Evolutionary conservation across 768 basidiomycete species (phyloP).

Genomic region (Cantharellus cinnabarinus): DNA sequence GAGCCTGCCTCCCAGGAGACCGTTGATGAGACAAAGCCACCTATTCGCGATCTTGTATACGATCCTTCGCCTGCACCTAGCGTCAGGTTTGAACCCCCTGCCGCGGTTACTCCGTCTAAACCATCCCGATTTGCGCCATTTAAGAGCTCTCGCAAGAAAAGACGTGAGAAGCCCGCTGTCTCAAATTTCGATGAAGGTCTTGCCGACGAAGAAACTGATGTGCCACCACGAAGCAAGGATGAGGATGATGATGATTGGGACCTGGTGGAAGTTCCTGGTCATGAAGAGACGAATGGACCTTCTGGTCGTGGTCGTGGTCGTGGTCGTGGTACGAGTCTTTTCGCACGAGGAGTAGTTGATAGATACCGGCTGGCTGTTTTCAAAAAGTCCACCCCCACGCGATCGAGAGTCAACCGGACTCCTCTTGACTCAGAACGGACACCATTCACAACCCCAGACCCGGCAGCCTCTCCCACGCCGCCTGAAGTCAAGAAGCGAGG

Average conservation of each 20-base stretch:
- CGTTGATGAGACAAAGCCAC: no score
- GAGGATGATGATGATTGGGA: conserved; percentile 84
- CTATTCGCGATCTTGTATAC: no score
- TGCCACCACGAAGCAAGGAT: conserved; percentile 20
- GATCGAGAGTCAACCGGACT: conserved; percentile 27
- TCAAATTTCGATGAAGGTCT: conserved; percentile 43
- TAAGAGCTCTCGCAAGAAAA: conserved; percentile 10
- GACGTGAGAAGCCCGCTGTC: conserved; percentile 69
- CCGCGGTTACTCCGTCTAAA: not conserved
- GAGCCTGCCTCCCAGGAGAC: not conserved
- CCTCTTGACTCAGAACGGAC: conserved; percentile 20
- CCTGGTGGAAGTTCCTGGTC: conserved; percentile 56
- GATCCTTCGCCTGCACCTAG: not conserved
- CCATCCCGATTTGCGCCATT: not conserved
- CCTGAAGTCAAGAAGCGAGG: conserved; percentile 41
- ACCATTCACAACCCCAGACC: conserved; percentile 13
- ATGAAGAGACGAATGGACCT: conserved; percentile 67
- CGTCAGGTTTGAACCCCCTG: not conserved
- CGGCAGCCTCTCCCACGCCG: conserved; percentile 25
- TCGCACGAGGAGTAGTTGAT: conserved; percentile 82
- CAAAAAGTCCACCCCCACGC: conserved; percentile 37
- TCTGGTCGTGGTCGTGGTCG: conserved; percentile 23
- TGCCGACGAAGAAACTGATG: conserved; percentile 29
- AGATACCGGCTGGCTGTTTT: conserved; percentile 58
- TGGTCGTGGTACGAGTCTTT: conserved; percentile 51